phyloP scores from a whole-genome alignment of 768 basidiomycete genomes.

The Cyclocybe aegerita region DNA sequence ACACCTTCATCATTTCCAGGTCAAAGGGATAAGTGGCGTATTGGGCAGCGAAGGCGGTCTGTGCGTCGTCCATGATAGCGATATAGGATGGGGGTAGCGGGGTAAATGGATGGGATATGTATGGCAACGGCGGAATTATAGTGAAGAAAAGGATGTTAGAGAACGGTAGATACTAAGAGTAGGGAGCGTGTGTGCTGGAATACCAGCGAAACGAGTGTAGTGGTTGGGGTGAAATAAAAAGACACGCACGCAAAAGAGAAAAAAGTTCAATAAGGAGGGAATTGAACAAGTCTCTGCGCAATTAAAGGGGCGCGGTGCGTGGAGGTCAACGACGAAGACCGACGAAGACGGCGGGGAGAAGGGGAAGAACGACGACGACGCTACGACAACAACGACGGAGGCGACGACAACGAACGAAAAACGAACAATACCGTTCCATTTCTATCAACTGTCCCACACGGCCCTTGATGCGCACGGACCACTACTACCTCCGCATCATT shows the following conservation, averaged over 20 bases:
- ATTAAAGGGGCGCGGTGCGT: constrained; percentile 24
- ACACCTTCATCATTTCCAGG: constrained; percentile 91
- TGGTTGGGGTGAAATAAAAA: constrained; percentile 36
- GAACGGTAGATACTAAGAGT: constrained; percentile 49
- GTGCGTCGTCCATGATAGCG: constrained; percentile 69
- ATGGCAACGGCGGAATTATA: constrained; percentile 47
- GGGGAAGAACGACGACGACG: constrained; percentile 28
- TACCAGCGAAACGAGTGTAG: constrained; percentile 45
- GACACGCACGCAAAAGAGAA: constrained; percentile 38
- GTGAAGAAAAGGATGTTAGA: constrained; percentile 47
- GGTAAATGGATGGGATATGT: constrained; percentile 43
- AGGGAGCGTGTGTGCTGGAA: constrained; percentile 48
- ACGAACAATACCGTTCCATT: constrained; percentile 22
- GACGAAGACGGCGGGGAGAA: too few species aligned
- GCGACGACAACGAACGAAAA: constrained; percentile 23
- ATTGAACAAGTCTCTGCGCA: constrained; percentile 34
- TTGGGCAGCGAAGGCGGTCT: constrained; percentile 66
- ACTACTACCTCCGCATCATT: background rate
- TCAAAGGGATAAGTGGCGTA: constrained; percentile 77
- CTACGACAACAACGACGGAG: constrained; percentile 17
- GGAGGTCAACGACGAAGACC: constrained; percentile 27
- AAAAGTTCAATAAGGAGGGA: constrained; percentile 32
- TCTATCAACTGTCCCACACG: constrained; percentile 10
- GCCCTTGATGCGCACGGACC: constrained; percentile 8
- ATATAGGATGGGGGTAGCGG: constrained; percentile 25